Evolutionary conservation across 1,284 basidiomycete species (phyloP), one percentile per base, ranked within the genome.

Genomic region (Laetiporus sulphureus): DNA sequence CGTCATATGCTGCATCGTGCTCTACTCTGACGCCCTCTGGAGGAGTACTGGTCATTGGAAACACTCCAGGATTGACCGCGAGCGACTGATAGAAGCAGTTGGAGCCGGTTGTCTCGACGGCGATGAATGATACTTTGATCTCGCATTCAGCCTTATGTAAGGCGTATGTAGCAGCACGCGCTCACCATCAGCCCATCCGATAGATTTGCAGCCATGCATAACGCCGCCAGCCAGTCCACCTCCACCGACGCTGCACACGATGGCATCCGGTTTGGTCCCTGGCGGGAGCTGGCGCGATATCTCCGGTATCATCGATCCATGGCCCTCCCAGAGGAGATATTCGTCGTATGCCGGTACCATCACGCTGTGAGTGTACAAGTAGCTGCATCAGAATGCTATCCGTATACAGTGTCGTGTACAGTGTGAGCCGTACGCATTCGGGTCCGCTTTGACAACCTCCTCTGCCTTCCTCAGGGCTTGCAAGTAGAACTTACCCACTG

Each of bases 241-340:
- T 0, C 85, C 83, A 20, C 85, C 85, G 7, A 87, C 82, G 42
- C 79, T 80, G 51, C 85, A 87, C 47, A 88, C 75, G 32, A 88
- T 78, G 1, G 81, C 83, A 47, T 80, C 75, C 2, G 85, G 85
- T 50, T 71, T 74, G 5, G 33, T 44, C 0, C 44, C 53, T 4
- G 35, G 30, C 3, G 61, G 59, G 2, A 86, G 61, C 50, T 85
- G 80, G 12, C 54, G 50, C 13, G 65, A 57, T 35, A 84, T 75
- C 54, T 88, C 85, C 12, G 65, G 54, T 20, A 88, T 64, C 69
- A 87, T 79, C 15, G 81, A 80, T 13, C 75, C 69, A 55, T 88
- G 82, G 1, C 85, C 86, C 56, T 79, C 72, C 83, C 84, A 85
- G 10, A 88, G 37, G 3, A 72, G 53, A 7, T 73, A 70, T 51